These are phyloP conservation scores for Yamadazyma scolyti DNA, from an alignment of 805 yeast species.

Conservation along the genomic window DNA sequence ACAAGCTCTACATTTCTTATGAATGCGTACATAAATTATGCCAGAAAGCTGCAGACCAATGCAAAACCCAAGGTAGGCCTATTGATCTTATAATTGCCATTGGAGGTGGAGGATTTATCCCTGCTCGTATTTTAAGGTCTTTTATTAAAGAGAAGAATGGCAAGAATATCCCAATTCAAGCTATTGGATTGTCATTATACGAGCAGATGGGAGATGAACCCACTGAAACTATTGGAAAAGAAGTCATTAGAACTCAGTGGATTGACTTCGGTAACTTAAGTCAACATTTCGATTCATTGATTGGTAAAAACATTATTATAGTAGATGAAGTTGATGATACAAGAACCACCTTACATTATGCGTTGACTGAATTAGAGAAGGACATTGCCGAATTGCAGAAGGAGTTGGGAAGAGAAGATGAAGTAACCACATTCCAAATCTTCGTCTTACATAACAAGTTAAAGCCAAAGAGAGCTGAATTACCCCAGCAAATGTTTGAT, in stretches of 20 bases:
- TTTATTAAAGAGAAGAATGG: slow-evolving; percentile 56
- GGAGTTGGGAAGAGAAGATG: slow-evolving; percentile 54
- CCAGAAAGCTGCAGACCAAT: slow-evolving; percentile 57
- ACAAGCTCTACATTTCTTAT: slow-evolving; percentile 65
- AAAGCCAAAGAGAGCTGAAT: slow-evolving; percentile 74
- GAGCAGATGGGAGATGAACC: slow-evolving; percentile 48
- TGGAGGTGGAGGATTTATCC: slow-evolving; percentile 74
- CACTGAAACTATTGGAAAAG: slow-evolving; percentile 53
- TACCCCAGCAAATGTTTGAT: slow-evolving; percentile 60
- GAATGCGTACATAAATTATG: slow-evolving; percentile 81
- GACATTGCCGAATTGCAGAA: slow-evolving; percentile 58
- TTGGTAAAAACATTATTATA: slow-evolving; percentile 76
- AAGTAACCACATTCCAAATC: slow-evolving; percentile 63
- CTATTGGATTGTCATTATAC: slow-evolving; percentile 62
- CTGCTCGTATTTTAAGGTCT: slow-evolving; percentile 64
- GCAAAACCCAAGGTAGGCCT: slow-evolving; percentile 40
- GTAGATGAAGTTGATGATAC: slow-evolving; percentile 93
- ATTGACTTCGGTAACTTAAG: slow-evolving; percentile 72
- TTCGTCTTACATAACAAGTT: slow-evolving; percentile 83
- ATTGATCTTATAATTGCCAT: slow-evolving; percentile 63
- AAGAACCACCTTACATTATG: slow-evolving; percentile 84
- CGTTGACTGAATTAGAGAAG: slow-evolving; percentile 69
- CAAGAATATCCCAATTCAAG: slow-evolving; percentile 68
- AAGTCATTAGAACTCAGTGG: slow-evolving; percentile 89
- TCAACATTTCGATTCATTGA: slow-evolving; percentile 67